Conservation (phyloP, 306 rosid species). For the Acacia crassicarpa region DNA sequence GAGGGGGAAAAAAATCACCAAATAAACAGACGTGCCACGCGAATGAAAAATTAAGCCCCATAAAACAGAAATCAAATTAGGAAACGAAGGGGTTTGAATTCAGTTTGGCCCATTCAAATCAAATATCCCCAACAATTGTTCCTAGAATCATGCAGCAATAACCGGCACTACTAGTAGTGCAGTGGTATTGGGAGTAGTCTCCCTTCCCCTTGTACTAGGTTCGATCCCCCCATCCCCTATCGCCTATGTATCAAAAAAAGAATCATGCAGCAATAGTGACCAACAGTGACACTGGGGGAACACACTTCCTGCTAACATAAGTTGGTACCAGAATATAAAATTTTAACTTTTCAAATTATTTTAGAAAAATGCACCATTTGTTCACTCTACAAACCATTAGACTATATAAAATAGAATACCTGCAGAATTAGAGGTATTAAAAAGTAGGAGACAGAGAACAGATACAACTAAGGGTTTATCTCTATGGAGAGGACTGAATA, state of each 20-base stretch:
- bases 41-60: neutral
- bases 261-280: neutral
- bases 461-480: constrained; percentile 56
- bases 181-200: too few species aligned
- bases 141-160: neutral
- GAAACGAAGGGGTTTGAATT: neutral
- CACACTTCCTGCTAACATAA: neutral
- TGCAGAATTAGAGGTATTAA: constrained; percentile 37
- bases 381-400: constrained; percentile 10
- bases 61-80: neutral
- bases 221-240: too few species aligned
- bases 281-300: neutral
- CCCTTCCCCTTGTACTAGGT: too few species aligned
- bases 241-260: too few species aligned
- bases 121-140: neutral
- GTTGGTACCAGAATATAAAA: neutral
- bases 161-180: too few species aligned
- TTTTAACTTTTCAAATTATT: neutral
- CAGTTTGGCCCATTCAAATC: neutral
- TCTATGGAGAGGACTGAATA: too few species aligned
- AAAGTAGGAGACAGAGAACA: constrained; percentile 73
- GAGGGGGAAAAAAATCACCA: neutral
- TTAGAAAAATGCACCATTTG: neutral
- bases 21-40: neutral
- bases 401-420: constrained; percentile 45